phyloP scores from a whole-genome alignment of 2,329 filamentous ascomycete genomes.

The Sporothrix protearum region DNA sequence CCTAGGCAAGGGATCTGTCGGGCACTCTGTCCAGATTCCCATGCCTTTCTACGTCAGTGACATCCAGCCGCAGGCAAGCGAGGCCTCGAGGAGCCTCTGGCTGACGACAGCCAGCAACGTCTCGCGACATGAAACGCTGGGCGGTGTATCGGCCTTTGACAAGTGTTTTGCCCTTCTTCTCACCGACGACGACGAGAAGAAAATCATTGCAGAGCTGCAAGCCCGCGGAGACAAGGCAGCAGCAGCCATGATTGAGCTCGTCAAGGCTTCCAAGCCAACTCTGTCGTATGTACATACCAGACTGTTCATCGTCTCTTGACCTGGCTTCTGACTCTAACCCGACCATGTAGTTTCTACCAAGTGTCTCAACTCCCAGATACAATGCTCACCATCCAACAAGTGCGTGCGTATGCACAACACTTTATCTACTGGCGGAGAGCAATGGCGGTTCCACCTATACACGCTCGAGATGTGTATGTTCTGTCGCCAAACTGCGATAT shows the following conservation, averaged over 20 bases:
- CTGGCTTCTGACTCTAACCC: not conserved
- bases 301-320: not conserved
- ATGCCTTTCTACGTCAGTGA: slow-evolving; percentile 68
- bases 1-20: slow-evolving; percentile 54
- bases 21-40: slow-evolving; percentile 62
- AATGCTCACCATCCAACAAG: slow-evolving; percentile 71
- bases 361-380: slow-evolving; percentile 60
- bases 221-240: slow-evolving; percentile 72
- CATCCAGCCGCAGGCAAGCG: slow-evolving; percentile 64
- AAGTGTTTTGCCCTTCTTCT: slow-evolving; percentile 85
- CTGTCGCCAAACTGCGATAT: slow-evolving; percentile 86
- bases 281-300: slow-evolving; percentile 50
- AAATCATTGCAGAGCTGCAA: slow-evolving; percentile 69
- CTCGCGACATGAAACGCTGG: slow-evolving; percentile 62
- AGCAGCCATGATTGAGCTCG: slow-evolving; percentile 74
- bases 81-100: slow-evolving; percentile 68
- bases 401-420: slow-evolving; percentile 85
- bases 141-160: slow-evolving; percentile 67
- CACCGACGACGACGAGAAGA: slow-evolving; percentile 77
- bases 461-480: slow-evolving; percentile 85
- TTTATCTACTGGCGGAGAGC: slow-evolving; percentile 95
- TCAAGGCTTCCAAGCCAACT: slow-evolving; percentile 67
- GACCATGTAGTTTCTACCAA: slow-evolving; percentile 53
- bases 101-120: slow-evolving; percentile 81
- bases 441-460: slow-evolving; percentile 84